Base-by-base conservation (phyloP, 345 rosid species). In the Noccaea bulbosa region DNA sequence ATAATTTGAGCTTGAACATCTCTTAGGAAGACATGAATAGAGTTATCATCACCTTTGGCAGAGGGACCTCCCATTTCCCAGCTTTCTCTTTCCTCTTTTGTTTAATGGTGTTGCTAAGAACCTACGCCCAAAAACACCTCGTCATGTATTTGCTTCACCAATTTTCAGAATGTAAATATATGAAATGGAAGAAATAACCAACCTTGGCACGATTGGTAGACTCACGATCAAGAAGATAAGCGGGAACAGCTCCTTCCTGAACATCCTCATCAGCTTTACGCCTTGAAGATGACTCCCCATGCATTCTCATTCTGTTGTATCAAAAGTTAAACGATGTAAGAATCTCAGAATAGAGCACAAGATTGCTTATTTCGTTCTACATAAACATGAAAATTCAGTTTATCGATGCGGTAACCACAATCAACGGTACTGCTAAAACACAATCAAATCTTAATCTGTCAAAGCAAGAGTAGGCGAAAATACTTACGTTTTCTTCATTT, bases 61-160 rank as follows among this genome's bases (percentile, higher is more conserved):
- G 70, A 77, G 98, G 98, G 12, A 93, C 98, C 62, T 93, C 98
- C 97, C 97, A 93, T 69, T 91, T 93, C 37, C 97, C 97, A 75
- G 95, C 98, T 83, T 77, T 93, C 77, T 91, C 95, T 82, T 93
- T 93, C 71, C 97, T 87, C 83, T 93, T 93, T 80, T 93, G 98
- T 67, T 93, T 93, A 53, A 93, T 81, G 20, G 95, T 86, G 78
- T 91, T 94, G 85, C 98, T 94, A 54, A 92, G 90, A 76, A 85
- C 85, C 99, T 94, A 78, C 2, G 69, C 22, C 2, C 15, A 34
- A 5, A 52, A 27, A 43, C 34, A 70, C 17, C 17, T 56, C 12
- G 61, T 64, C 51, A 49, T 57, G 30, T 24, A 62, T 11, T 12
- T 47, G 27, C 11, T 61, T 11, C 47, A 50, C 30, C 67, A 58